Evolutionary conservation across 2,329 filamentous ascomycete genomes (phyloP), one percentile per base, ranked within the genome.

Genomic region (Dryadomyces quercus-mongolicae): DNA sequence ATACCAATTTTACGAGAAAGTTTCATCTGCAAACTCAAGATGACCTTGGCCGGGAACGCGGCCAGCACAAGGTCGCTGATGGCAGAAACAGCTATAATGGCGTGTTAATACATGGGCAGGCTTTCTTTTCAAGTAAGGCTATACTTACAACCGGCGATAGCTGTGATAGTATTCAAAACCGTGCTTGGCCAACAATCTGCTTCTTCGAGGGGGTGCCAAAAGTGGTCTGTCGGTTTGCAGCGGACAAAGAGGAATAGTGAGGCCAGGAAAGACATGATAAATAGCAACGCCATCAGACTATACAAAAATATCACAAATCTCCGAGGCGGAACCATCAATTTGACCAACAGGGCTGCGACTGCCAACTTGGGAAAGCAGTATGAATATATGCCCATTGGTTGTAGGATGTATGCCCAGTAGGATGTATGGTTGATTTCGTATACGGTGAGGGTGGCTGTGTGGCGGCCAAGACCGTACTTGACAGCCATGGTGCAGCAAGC

Each of bases 401-500:
- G 36, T 38, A 51, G 40, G 20, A 51, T 15, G 7, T 43, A 44
- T 2, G 49, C 9, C 49, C 49, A 51, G 21, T 25, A 51, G 9
- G 49, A 18, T 16, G 49, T 51, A 1, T 21, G 15, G 49, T 51
- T 43, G 40, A 51, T 51, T 18, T 51, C 18, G 49, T 22, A 13
- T 12, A 42, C 38, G 21, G 38, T 16, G 5, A 51, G 40, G 21
- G 21, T 43, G 2, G 13, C 13, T 3, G 49, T 44, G 34, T 51
- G 49, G 13, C 49, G 49, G 36, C 49, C 49, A 5, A 51, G 49
- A 21, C 49, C 49, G 15, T 51, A 21, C 18, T 51, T 6, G 16
- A 51, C 49, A 18, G 49, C 49, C 36, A 43, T 51, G 18, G 49
- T 51, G 49, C 49, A 51, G 49, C 49, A 51, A 6, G 48, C 31